Percentiles rank a stretch among this genome's conserved stretches.
Evolutionary conservation across 1,284 basidiomycete genomes (phyloP).

Genomic region (Ganoderma boninense): DNA sequence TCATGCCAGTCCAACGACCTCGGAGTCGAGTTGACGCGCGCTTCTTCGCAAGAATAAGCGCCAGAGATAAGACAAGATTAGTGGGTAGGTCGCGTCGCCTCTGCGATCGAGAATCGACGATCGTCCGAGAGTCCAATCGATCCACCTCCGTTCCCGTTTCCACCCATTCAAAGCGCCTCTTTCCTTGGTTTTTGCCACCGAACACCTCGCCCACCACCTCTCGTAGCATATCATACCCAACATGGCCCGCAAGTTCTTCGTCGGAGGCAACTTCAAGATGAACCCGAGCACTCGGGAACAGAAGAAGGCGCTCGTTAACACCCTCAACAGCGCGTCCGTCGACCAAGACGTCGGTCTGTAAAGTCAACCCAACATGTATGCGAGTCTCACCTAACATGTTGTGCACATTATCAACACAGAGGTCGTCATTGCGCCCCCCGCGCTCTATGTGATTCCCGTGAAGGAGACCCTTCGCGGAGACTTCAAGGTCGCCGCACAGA

Average conservation of each 20-base stretch:
- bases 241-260: constrained; percentile 86
- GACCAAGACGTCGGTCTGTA: constrained; percentile 77
- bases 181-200: background rate
- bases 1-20: too few relatives aligned
- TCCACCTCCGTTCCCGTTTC: background rate
- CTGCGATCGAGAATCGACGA: background rate
- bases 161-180: background rate
- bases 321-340: constrained; percentile 80
- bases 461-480: constrained; percentile 66
- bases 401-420: constrained; percentile 55
- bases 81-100: background rate
- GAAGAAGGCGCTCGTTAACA: constrained; percentile 70
- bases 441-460: constrained; percentile 83
- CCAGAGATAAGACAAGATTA: constrained; percentile 3
- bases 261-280: constrained; percentile 98
- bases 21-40: too few relatives aligned
- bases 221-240: background rate
- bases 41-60: background rate
- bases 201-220: background rate
- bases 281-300: constrained; percentile 78
- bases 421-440: constrained; percentile 92
- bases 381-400: background rate
- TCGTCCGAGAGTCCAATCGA: constrained; percentile 9
- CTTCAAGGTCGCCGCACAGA: constrained; percentile 89
- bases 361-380: background rate